These are phyloP conservation scores for Diospyros kaki DNA, from an alignment of 148 eudicot species.

Conservation along the genomic window DNA sequence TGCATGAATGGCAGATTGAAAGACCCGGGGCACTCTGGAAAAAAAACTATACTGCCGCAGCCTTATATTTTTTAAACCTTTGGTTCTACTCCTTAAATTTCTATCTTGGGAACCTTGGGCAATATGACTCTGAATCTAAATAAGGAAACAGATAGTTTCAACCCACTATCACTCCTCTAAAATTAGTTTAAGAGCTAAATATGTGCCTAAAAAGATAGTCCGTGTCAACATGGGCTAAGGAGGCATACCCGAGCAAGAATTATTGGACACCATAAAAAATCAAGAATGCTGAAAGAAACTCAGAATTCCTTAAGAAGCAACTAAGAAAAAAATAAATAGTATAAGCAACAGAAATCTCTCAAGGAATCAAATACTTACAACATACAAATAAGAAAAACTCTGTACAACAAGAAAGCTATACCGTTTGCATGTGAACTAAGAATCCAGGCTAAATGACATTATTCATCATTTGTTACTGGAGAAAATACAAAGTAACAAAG, in stretches of 20 bases:
- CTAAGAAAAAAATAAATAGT: not conserved
- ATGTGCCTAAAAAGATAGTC: too few relatives aligned
- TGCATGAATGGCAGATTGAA: too few relatives aligned
- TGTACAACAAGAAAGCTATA: not conserved
- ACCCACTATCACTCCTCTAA: too few relatives aligned
- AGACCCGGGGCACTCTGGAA: too few relatives aligned
- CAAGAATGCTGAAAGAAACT: not conserved
- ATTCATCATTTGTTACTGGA: not conserved
- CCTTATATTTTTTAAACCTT: too few relatives aligned
- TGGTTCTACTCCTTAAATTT: too few relatives aligned
- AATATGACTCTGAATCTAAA: too few relatives aligned
- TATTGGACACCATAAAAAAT: not conserved
- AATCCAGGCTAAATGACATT: not conserved
- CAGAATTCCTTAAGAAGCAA: not conserved
- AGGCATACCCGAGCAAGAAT: not conserved
- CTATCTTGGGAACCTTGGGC: too few relatives aligned
- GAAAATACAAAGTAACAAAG: not conserved
- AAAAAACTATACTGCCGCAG: too few relatives aligned
- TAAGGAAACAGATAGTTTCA: too few relatives aligned
- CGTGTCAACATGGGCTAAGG: too few relatives aligned
- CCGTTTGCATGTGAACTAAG: not conserved
- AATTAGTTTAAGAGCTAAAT: too few relatives aligned
- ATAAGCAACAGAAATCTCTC: not conserved
- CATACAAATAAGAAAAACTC: not conserved
- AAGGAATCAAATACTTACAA: not conserved